Evolutionary conservation across 306 rosid genomes (phyloP).

Genomic region (Vicia faba): DNA sequence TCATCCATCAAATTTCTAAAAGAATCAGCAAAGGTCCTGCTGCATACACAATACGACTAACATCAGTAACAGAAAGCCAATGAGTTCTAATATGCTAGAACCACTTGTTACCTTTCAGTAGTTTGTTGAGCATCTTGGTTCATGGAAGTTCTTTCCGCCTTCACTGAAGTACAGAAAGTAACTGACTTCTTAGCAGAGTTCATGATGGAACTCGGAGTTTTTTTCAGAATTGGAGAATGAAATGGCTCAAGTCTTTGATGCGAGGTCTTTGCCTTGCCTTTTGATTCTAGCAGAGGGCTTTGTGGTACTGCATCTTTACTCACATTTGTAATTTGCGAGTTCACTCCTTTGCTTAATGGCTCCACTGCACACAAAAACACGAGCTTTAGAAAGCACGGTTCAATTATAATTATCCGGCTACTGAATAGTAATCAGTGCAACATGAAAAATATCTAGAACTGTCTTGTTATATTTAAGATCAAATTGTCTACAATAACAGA

Average conservation of each 20-base stretch:
- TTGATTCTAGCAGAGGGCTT: slow-evolving; percentile 60
- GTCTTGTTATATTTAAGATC: background rate
- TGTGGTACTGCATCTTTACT: slow-evolving; percentile 22
- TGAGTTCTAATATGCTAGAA: slow-evolving; percentile 20
- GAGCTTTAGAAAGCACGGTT: slow-evolving; percentile 8
- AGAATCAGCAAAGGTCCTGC: slow-evolving; percentile 63
- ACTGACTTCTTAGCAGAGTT: slow-evolving; percentile 57
- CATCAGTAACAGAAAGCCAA: slow-evolving; percentile 23
- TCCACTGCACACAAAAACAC: slow-evolving; percentile 40
- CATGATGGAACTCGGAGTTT: slow-evolving; percentile 56
- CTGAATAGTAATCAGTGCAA: background rate
- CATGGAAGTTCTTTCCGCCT: slow-evolving; percentile 45
- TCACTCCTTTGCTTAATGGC: slow-evolving; percentile 37
- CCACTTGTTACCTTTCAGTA: slow-evolving; percentile 57
- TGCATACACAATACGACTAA: slow-evolving; percentile 41
- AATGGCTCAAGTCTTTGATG: slow-evolving; percentile 54
- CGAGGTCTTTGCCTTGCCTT: slow-evolving; percentile 71
- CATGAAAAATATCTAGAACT: slow-evolving; percentile 2
- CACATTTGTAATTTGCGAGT: slow-evolving; percentile 30
- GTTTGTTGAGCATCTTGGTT: slow-evolving; percentile 43
- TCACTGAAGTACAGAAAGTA: slow-evolving; percentile 53
- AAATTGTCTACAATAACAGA: background rate
- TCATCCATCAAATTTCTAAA: slow-evolving; percentile 54
- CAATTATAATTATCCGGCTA: background rate
- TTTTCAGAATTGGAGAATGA: slow-evolving; percentile 60